These are phyloP conservation scores for Colletotrichum sp. DNA, from an alignment of 2,329 filamentous ascomycete species.

Conservation along the genomic window DNA sequence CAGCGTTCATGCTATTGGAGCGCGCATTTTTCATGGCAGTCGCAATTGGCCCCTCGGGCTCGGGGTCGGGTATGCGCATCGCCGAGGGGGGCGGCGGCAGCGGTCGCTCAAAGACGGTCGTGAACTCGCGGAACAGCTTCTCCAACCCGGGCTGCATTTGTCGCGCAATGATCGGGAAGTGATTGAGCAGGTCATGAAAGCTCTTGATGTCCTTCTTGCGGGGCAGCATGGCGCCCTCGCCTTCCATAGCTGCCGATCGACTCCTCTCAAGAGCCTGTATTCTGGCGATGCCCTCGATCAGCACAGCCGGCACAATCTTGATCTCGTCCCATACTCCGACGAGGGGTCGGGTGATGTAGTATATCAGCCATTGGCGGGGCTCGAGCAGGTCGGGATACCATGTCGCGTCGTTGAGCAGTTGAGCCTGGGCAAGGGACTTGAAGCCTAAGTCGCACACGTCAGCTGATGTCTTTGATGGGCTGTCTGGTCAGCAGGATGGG, in stretches of 20 bases:
- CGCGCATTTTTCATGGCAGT: constrained; percentile 60
- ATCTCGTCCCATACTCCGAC: constrained; percentile 82
- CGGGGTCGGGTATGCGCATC: constrained; percentile 61
- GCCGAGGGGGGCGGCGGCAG: constrained; percentile 76
- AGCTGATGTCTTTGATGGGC: neutral
- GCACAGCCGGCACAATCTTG: constrained; percentile 70
- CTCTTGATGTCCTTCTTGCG: constrained; percentile 90
- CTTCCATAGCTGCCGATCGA: constrained; percentile 38
- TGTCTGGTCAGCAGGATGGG: neutral
- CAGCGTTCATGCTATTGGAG: constrained; percentile 51
- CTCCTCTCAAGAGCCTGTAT: constrained; percentile 41
- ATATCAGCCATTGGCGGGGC: constrained; percentile 92
- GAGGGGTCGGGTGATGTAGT: constrained; percentile 91
- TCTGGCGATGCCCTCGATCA: constrained; percentile 51
- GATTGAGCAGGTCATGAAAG: constrained; percentile 87
- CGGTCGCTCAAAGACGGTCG: constrained; percentile 82
- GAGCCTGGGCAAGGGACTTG: constrained; percentile 88
- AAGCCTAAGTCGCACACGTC: constrained; percentile 67
- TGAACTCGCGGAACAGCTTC: constrained; percentile 88
- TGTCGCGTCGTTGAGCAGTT: constrained; percentile 80
- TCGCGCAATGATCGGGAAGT: constrained; percentile 93
- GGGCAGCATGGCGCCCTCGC: constrained; percentile 52
- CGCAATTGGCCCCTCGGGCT: constrained; percentile 60
- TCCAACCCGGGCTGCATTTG: constrained; percentile 96
- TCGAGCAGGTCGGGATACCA: constrained; percentile 93